Conservation (phyloP, 176 grass and related monocot genomes). For the Themeda triandra region DNA sequence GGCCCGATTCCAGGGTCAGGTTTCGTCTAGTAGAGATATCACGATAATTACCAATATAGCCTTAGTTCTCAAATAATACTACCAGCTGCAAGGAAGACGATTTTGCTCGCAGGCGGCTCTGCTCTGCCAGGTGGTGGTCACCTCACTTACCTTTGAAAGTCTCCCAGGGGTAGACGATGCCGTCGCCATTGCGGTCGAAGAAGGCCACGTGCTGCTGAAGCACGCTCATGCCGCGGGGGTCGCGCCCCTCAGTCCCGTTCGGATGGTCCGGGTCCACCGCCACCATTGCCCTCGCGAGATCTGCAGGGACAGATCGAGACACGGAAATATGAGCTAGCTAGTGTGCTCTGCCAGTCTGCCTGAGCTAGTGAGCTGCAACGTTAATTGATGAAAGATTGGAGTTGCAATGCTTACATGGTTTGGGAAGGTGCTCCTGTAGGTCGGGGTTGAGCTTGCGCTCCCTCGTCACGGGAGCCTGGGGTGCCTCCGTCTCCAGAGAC, state of each 20-base stretch:
- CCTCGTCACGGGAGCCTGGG: conserved; percentile 37
- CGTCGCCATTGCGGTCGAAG: conserved; percentile 68
- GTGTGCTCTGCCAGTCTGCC: too few species aligned
- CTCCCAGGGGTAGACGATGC: conserved; percentile 46
- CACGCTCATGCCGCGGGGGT: conserved; percentile 47
- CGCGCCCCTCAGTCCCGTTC: conserved; percentile 38
- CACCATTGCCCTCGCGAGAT: conserved; percentile 51
- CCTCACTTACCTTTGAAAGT: conserved; percentile 32
- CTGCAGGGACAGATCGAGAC: conserved; percentile 10
- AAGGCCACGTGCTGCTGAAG: conserved; percentile 71
- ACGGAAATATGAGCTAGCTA: too few species aligned
- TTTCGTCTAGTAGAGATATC: too few species aligned
- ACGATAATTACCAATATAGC: too few species aligned
- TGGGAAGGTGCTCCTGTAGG: not conserved
- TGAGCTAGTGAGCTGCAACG: too few species aligned
- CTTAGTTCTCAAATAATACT: too few species aligned
- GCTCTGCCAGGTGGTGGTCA: not conserved
- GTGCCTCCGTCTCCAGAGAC: conserved; percentile 44
- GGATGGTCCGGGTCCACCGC: conserved; percentile 59
- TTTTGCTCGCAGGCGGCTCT: not conserved
- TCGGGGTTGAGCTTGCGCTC: conserved; percentile 27
- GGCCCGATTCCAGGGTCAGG: too few species aligned
- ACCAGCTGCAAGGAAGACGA: not conserved
- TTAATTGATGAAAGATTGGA: too few species aligned
- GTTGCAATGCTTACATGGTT: conserved; percentile 49